Evolutionary conservation across 805 yeast species (phyloP), one percentile per base, ranked within the genome.

Genomic region (Ascoidea rubescens): DNA sequence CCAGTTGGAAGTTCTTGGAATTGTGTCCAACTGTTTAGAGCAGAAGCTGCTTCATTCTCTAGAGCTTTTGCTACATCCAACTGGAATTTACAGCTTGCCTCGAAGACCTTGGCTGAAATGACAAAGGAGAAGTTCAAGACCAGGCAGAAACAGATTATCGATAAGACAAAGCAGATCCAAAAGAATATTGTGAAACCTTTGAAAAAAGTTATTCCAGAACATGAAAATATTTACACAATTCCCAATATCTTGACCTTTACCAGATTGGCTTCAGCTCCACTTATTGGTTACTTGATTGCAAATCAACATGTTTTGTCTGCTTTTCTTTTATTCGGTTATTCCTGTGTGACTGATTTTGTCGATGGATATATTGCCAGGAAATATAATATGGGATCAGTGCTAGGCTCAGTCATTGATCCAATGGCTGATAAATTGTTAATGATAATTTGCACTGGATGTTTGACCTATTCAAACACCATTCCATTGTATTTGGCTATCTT

Each of bases 401-500:
- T 89, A 5, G 99, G 99, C 0, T 83, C 96, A 0, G 82, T 93
- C 14, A 71, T 95, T 42, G 99, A 93, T 61, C 99, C 99, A 0
- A 73, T 88, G 69, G 99, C 99, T 0, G 99, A 93, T 64, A 93
- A 93, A 64, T 71, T 85, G 14, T 71, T 93, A 48, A 89, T 93
- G 96, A 75, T 91, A 21, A 79, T 86, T 0, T 79, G 95, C 50
- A 90, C 98, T 0, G 72, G 82, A 0, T 80, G 95, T 51, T 67
- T 93, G 53, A 80, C 91, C 0, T 75, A 81, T 58, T 69, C 82
- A 10, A 74, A 80, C 50, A 71, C 76, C 17, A 83, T 93, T 60
- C 98, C 99, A 0, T 60, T 77, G 44, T 77, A 74, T 62, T 71
- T 78, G 28, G 95, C 91, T 0, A 63, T 69, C 0, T 58, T 88